Conservation (phyloP, 208 protist species). For the Phytomonas francai region DNA sequence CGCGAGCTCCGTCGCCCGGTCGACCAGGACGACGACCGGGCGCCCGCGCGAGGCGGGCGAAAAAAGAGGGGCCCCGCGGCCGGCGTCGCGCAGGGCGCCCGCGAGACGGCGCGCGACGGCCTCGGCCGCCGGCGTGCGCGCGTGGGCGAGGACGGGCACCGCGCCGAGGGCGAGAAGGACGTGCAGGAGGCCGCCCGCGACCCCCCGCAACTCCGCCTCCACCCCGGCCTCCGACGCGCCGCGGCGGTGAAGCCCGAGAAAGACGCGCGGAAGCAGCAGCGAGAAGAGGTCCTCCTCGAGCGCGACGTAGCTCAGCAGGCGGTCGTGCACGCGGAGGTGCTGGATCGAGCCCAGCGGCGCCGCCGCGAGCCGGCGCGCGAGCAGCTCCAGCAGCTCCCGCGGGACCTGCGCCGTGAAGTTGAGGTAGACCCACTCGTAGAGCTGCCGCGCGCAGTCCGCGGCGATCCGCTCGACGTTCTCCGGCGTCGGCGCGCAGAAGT, state of each 20-base stretch:
- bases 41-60: slow-evolving; percentile 18
- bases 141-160: slow-evolving; percentile 78
- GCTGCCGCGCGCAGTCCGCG: slow-evolving; percentile 50
- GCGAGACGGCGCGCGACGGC: slow-evolving; percentile 70
- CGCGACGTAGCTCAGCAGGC: slow-evolving; percentile 79
- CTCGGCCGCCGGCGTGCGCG: slow-evolving; percentile 64
- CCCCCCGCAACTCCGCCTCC: slow-evolving; percentile 55
- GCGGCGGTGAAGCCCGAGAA: slow-evolving; percentile 59
- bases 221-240: slow-evolving; percentile 58
- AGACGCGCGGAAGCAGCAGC: slow-evolving; percentile 70
- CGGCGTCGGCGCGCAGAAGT: slow-evolving; percentile 84
- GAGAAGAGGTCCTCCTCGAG: slow-evolving; percentile 82
- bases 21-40: slow-evolving; percentile 76
- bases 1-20: slow-evolving; percentile 74
- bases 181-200: slow-evolving; percentile 74
- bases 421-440: slow-evolving; percentile 87
- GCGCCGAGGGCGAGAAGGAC: slow-evolving; percentile 74
- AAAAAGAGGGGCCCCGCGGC: slow-evolving; percentile 61
- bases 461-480: slow-evolving; percentile 77
- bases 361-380: slow-evolving; percentile 51
- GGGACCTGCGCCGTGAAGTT: slow-evolving; percentile 83
- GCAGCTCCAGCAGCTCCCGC: slow-evolving; percentile 50
- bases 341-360: slow-evolving; percentile 49
- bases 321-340: slow-evolving; percentile 81
- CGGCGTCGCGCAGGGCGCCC: slow-evolving; percentile 52